Evolutionary conservation across 805 yeast species (phyloP), one percentile per base, ranked within the genome.

Genomic region (Cyberlindnera euphorbiae): DNA sequence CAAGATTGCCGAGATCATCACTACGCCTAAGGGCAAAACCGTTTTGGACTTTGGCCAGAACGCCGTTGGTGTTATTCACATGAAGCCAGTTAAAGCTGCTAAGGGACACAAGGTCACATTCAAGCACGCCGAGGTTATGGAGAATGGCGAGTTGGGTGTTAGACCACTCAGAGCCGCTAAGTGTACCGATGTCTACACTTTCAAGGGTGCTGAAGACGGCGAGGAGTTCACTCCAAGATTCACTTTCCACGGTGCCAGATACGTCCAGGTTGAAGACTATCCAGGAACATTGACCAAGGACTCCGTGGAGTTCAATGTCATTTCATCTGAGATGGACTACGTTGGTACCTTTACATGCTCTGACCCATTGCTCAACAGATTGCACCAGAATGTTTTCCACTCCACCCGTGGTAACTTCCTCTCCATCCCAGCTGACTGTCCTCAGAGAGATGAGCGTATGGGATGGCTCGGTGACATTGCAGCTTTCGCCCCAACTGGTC

Each of bases 391-490:
- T 15, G 46, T 45, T 12, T 35, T 35, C 36, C 44, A 45, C 18
- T 38, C 43, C 6, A 37, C 49, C 1, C 42, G 46, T 33, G 49
- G 49, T 26, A 45, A 45, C 30, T 45, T 40, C 26, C 24, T 44
- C 7, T 39, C 44, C 7, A 41, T 45, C 16, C 49, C 47, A 10
- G 6, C 41, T 1, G 50, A 46, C 28, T 46, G 50, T 33, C 50
- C 50, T 24, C 50, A 46, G 24, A 43, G 50, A 38, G 50, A 46
- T 24, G 50, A 46, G 26, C 41, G 50, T 32, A 43, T 46, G 47
- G 50, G 50, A 8, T 46, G 50, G 50, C 30, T 43, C 5, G 50
- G 50, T 36, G 50, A 46, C 22, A 43, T 46, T 30, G 50, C 50
- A 5, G 38, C 33, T 2, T 46, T 43, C 35, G 44, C 47, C 1